Percentiles rank a stretch among this genome's conserved stretches.
Conservation (phyloP, 495 filamentous ascomycete species). For the Aspergillus diversus region DNA sequence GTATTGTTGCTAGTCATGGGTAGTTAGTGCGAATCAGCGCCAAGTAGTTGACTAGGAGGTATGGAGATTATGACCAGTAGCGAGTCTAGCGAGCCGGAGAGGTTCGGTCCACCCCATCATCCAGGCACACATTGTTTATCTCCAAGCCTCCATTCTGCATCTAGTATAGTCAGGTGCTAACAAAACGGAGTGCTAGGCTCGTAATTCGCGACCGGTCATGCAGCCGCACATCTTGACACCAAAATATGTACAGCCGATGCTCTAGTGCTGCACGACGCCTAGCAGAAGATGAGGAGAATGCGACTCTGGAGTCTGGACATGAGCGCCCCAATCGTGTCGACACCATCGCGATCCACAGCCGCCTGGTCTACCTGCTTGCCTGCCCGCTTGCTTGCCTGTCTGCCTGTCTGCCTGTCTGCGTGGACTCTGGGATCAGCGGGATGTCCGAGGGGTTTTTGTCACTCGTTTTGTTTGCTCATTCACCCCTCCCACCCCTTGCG, state of each 20-base stretch:
- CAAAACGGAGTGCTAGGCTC: neutral
- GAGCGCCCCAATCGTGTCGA: slow-evolving; percentile 8
- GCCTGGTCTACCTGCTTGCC: neutral
- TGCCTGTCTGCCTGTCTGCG: neutral
- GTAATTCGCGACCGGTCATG: slow-evolving; percentile 3
- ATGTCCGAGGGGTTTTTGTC: slow-evolving; percentile 19
- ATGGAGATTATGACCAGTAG: slow-evolving; percentile 14
- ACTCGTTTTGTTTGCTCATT: neutral
- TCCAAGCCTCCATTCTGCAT: neutral
- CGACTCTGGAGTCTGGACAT: neutral
- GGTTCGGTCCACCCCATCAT: slow-evolving; percentile 11
- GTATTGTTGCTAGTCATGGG: neutral
- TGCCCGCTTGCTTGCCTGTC: neutral
- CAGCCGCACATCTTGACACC: neutral
- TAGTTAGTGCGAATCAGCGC: neutral
- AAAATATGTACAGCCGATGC: neutral
- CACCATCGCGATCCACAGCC: slow-evolving; percentile 6
- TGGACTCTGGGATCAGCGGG: slow-evolving; percentile 1
- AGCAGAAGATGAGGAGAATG: neutral
- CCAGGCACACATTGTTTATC: slow-evolving; percentile 11
- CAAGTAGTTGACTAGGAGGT: neutral
- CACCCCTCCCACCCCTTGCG: slow-evolving; percentile 17
- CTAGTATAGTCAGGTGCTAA: slow-evolving; percentile 3
- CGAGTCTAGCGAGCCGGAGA: slow-evolving; percentile 6
- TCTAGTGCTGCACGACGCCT: neutral